phyloP scores from a whole-genome alignment of 1,139 yeast genomes.

The Pichia sp. region DNA sequence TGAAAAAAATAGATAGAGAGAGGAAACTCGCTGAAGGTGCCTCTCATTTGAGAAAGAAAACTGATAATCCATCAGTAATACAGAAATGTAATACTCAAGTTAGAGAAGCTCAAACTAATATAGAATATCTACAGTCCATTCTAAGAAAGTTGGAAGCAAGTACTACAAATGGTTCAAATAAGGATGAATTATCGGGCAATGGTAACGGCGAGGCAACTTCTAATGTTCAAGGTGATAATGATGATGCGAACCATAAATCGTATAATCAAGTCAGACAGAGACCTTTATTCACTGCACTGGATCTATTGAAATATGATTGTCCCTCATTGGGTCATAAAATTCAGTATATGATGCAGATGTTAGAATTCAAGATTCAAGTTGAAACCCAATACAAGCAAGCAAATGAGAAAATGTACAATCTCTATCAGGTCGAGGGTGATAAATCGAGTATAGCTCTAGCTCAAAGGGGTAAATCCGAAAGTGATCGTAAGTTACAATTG shows the following conservation, averaged over 20 bases:
- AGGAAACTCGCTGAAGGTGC: slow-evolving; percentile 84
- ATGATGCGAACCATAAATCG: slow-evolving; percentile 1
- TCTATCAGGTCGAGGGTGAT: slow-evolving; percentile 89
- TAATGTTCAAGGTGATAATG: neutral
- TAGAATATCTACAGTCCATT: slow-evolving; percentile 78
- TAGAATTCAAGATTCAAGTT: slow-evolving; percentile 87
- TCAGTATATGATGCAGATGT: slow-evolving; percentile 89
- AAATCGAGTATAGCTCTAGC: slow-evolving; percentile 81
- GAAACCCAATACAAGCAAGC: slow-evolving; percentile 93
- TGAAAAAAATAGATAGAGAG: slow-evolving; percentile 81
- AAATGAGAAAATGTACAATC: slow-evolving; percentile 77
- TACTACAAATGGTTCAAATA: neutral
- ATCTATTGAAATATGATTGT: slow-evolving; percentile 83
- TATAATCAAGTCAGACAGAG: slow-evolving; percentile 17
- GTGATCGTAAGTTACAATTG: slow-evolving; percentile 77
- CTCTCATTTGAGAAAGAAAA: slow-evolving; percentile 66
- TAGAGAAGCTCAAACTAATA: slow-evolving; percentile 84
- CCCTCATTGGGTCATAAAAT: slow-evolving; percentile 95
- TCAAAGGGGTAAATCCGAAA: slow-evolving; percentile 76
- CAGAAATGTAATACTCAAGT: slow-evolving; percentile 88
- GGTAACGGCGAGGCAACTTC: too few relatives aligned
- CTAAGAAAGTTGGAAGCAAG: slow-evolving; percentile 48
- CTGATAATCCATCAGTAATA: slow-evolving; percentile 73
- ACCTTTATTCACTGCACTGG: slow-evolving; percentile 60
- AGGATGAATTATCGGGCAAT: neutral